A percentile compares a stretch with the other conserved stretches of the same genome.
These are phyloP conservation scores for Lactifluus subvellereus DNA, from an alignment of 768 basidiomycete genomes.

Conservation along the genomic window DNA sequence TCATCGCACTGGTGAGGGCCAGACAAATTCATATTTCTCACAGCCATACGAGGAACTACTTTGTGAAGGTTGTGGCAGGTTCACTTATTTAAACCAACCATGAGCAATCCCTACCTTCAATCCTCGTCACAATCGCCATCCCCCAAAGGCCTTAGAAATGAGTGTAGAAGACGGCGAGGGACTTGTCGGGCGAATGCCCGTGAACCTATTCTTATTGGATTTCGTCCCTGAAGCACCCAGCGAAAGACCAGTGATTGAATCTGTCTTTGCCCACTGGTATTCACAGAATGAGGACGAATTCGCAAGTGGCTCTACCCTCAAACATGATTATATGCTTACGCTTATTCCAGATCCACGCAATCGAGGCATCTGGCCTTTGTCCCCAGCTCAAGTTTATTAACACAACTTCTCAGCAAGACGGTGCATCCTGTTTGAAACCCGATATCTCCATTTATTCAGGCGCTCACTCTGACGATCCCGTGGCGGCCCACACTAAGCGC, in stretches of 20 bases:
- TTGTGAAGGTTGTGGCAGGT: background rate
- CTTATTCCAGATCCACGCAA: background rate
- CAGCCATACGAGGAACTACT: background rate
- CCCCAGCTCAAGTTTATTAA: background rate
- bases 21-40: background rate
- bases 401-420: background rate
- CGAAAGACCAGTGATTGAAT: background rate
- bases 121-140: background rate
- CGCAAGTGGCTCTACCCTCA: background rate
- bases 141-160: background rate
- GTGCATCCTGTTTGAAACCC: background rate
- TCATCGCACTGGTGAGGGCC: no score
- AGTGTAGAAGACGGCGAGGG: background rate
- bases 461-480: background rate
- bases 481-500: background rate
- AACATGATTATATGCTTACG: background rate
- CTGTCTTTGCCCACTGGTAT: background rate
- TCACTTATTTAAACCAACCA: background rate
- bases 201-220: background rate
- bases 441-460: conserved; percentile 4
- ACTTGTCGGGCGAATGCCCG: conserved; percentile 7
- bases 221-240: background rate
- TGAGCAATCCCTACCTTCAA: background rate
- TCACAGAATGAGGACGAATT: background rate
- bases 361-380: background rate